Evolutionary conservation across 352 stramenopile genomes (phyloP), one percentile per base, ranked within the genome.

Genomic region (Globisporangium cylindrosporum): DNA sequence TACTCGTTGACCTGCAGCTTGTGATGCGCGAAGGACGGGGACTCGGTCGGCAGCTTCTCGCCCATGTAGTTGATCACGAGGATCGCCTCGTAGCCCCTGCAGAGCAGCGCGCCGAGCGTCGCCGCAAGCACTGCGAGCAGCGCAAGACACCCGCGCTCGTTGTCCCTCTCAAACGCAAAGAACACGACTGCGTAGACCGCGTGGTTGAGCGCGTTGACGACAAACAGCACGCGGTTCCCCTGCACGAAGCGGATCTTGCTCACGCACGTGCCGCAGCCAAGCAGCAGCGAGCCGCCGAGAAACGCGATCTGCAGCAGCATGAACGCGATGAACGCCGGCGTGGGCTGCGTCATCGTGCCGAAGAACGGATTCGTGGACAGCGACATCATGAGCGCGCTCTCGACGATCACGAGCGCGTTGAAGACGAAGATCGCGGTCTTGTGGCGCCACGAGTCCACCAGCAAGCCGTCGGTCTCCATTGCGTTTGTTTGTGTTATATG

Each of bases 291-390:
- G 27, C 53, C 71, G 56, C 65, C 71, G 4, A 80, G 71, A 48
- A 78, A 67, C 27, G 54, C 49, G 55, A 78, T 73, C 57, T 80
- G 74, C 18, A 76, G 46, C n/a, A 75, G 49, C 71, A 78, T 80
- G 68, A 80, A 80, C 6, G 49, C 48, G 62, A 80, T 73, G 66
- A 78, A 78, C 10, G 43, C 61, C 0, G 68, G 49, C 27, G 74
- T 70, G 4, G 74, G 74, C 29, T 69, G 60, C 32, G 72, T 64
- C 71, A 73, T 73, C 56, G 54, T 64, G 55, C 66, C 62, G 61
- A 80, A 80, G 65, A 80, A 80, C 49, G 74, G 74, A 43, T 80
- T 76, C 4, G 74, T 80, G 24, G 58, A 57, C 22, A 49, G 66
- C 63, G 60, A 66, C 38, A 80, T 41, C 71, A 80, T 72, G 46